Base-by-base conservation (phyloP, 2,329 filamentous ascomycete genomes). In the Colletotrichum salicis region DNA sequence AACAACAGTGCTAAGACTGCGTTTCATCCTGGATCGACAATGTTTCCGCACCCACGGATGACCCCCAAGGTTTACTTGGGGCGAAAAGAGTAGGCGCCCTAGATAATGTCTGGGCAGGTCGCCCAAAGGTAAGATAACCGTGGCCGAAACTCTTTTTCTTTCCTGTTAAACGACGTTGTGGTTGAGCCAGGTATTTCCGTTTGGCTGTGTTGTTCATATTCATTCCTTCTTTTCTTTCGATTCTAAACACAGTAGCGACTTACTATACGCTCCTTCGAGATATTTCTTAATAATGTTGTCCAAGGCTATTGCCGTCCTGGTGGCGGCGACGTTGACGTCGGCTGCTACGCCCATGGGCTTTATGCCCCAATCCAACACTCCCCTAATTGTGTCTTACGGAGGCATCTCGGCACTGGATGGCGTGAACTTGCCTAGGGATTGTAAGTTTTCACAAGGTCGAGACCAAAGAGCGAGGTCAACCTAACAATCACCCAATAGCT, bases 291-390 rank as follows among this genome's bases (percentile, higher is more conserved):
- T 76, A 71, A 83, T 84, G 80, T 64, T 80, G 41, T 79, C 76
- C 58, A 77, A 76, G 74, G 79, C 74, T 41, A 48, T 83, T 41
- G 51, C 78, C 33, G 74, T 77, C 65, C 75, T 79, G 52, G 78
- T 77, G 61, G 79, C 80, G 45, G 79, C 79, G 55, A 77, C 81
- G 41, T 66, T 78, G 51, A 77, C 78, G 27, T 76, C 82, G 33
- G 85, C 83, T 11, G 77, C 77, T 10, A 86, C 84, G 13, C 84
- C 85, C 5, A 58, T 76, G 11, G 82, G 83, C 31, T 86, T 86
- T 74, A 73, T 78, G 58, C 85, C 85, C 1, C 76, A 77, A 19
- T 78, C 79, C n/a, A 76, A 79, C 41, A 79, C 74, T 37, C 76
- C 81, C 67, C 80, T 86, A 54, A 75, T 84, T n/a, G 83, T 86